Evolutionary conservation across 2,329 filamentous ascomycete species (phyloP).

Genomic region (Curvularia sp.): DNA sequence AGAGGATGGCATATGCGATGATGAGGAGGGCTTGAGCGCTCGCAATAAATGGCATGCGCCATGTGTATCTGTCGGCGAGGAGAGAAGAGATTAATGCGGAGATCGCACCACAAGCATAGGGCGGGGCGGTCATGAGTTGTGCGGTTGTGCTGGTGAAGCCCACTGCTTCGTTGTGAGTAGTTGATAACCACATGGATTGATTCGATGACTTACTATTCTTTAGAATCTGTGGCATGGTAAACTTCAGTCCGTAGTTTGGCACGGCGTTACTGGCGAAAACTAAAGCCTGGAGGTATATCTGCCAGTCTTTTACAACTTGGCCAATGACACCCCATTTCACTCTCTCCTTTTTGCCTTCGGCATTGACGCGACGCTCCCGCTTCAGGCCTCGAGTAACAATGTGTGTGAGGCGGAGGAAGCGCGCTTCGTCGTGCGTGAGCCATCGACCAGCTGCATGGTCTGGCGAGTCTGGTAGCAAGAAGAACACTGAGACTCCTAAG

Average conservation of each 20-base stretch:
- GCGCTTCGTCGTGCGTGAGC: slow-evolving; percentile 59
- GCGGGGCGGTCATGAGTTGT: slow-evolving; percentile 36
- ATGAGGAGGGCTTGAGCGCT: slow-evolving; percentile 37
- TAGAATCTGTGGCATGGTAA: slow-evolving; percentile 23
- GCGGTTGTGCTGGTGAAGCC: slow-evolving; percentile 35
- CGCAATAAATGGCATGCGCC: slow-evolving; percentile 35
- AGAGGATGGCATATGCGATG: slow-evolving; percentile 59
- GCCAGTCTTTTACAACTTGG: slow-evolving; percentile 57
- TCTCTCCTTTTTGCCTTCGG: slow-evolving; percentile 23
- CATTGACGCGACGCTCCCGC: slow-evolving; percentile 18
- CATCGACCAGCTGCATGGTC: slow-evolving; percentile 62
- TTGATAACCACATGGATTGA: neutral
- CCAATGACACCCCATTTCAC: slow-evolving; percentile 29
- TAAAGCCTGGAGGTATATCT: slow-evolving; percentile 55
- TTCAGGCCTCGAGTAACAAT: slow-evolving; percentile 24
- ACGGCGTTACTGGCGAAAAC: slow-evolving; percentile 42
- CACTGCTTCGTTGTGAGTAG: slow-evolving; percentile 16
- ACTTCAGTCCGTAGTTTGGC: slow-evolving; percentile 49
- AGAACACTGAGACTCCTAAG: slow-evolving; percentile 50
- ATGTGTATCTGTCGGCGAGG: slow-evolving; percentile 28
- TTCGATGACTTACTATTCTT: slow-evolving; percentile 12
- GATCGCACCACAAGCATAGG: slow-evolving; percentile 32
- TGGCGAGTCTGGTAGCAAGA: slow-evolving; percentile 69
- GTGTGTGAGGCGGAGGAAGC: slow-evolving; percentile 39
- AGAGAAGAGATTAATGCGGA: slow-evolving; percentile 26